Percentiles rank a stretch among this genome's conserved stretches.
Conservation (phyloP, 2,329 filamentous ascomycete genomes). For the Stemphylium vesicarium region DNA sequence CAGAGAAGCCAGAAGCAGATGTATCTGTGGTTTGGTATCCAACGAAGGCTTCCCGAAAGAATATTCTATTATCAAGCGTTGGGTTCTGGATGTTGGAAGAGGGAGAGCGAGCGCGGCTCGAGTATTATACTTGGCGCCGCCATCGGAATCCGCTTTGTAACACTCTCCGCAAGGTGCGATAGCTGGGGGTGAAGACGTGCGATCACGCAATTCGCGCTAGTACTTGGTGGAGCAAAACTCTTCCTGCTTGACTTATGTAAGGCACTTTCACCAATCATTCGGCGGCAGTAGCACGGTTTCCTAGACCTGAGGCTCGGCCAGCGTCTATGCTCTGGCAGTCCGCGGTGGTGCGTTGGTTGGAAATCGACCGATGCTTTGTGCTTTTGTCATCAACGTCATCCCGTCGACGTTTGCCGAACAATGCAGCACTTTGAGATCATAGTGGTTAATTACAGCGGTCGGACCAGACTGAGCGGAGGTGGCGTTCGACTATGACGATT, state of each 20-base stretch:
- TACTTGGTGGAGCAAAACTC: constrained; percentile 31
- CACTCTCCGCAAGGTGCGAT: constrained; percentile 38
- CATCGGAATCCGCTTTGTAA: constrained; percentile 41
- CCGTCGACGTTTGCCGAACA: constrained; percentile 8
- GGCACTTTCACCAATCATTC: constrained; percentile 26
- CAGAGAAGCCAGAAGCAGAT: constrained; percentile 20
- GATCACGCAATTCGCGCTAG: constrained; percentile 45
- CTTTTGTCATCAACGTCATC: constrained; percentile 28
- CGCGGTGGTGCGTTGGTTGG: constrained; percentile 20
- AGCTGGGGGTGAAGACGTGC: constrained; percentile 39
- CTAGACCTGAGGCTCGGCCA: constrained; percentile 7
- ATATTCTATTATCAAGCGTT: constrained; percentile 30
- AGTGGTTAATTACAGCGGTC: neutral
- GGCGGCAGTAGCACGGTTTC: constrained; percentile 15
- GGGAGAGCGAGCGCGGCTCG: constrained; percentile 20
- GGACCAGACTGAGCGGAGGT: neutral
- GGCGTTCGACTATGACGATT: neutral
- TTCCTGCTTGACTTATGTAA: constrained; percentile 30
- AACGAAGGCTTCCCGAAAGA: constrained; percentile 23
- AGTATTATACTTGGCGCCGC: constrained; percentile 40
- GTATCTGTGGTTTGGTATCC: constrained; percentile 16
- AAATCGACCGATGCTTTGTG: constrained; percentile 13
- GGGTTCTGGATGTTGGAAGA: constrained; percentile 26
- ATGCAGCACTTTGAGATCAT: constrained; percentile 8
- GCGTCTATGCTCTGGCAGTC: constrained; percentile 19